Conservation (phyloP, 352 stramenopile species). For the Globisporangium carolinianum region DNA sequence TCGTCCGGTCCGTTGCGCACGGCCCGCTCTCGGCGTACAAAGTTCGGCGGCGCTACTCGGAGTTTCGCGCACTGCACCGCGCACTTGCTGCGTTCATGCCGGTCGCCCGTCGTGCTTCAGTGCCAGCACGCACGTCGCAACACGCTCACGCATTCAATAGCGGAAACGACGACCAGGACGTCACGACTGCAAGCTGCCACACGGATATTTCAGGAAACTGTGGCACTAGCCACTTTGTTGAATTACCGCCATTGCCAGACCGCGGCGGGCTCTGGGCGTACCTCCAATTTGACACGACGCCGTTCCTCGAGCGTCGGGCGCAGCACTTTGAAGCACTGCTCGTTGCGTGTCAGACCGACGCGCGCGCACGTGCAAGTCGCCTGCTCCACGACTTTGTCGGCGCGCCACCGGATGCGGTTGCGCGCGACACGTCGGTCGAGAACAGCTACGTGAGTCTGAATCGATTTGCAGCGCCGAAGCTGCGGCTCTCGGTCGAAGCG, state of each 20-base stretch:
- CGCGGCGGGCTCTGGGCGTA: constrained; percentile 72
- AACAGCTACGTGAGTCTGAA: constrained; percentile 77
- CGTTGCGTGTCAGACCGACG: constrained; percentile 42
- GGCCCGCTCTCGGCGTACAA: constrained; percentile 75
- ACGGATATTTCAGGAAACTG: too few species aligned
- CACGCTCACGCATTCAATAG: neutral
- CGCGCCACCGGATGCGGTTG: constrained; percentile 48
- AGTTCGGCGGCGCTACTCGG: constrained; percentile 66
- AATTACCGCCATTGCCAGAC: constrained; percentile 51
- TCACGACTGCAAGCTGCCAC: neutral
- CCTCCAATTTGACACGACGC: constrained; percentile 54
- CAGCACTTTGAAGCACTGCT: constrained; percentile 66
- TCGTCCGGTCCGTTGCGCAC: constrained; percentile 50
- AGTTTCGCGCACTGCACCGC: constrained; percentile 55
- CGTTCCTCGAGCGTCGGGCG: constrained; percentile 50
- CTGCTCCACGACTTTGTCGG: constrained; percentile 69
- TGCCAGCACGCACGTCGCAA: constrained; percentile 10
- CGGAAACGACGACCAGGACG: constrained; percentile 6
- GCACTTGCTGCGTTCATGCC: constrained; percentile 53
- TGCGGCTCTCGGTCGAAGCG: constrained; percentile 62
- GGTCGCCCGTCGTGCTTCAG: neutral
- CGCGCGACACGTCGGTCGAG: constrained; percentile 44
- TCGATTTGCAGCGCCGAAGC: constrained; percentile 59
- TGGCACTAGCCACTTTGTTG: too few species aligned
- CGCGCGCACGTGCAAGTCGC: constrained; percentile 34